These are phyloP conservation scores for Bretziella fagacearum DNA, from an alignment of 2,329 filamentous ascomycete genomes.

Conservation along the genomic window DNA sequence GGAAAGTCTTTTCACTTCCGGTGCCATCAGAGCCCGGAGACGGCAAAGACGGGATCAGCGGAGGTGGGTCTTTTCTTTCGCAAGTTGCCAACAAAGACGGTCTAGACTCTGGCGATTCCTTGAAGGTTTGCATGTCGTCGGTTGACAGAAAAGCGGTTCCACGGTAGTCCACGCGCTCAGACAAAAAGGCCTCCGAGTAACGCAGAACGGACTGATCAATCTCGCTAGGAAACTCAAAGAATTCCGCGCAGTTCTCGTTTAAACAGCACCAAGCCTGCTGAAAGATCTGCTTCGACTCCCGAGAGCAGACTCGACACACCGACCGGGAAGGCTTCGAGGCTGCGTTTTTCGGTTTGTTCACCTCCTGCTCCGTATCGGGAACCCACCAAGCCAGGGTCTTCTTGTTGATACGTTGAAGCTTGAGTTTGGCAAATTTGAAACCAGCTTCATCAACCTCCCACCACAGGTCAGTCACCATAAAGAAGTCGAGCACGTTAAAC, in stretches of 20 bases:
- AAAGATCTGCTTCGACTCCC: conserved; percentile 24
- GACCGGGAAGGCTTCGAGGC: not conserved
- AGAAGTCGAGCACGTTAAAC: conserved; percentile 52
- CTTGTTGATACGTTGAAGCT: conserved; percentile 47
- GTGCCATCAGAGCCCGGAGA: conserved; percentile 23
- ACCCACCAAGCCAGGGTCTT: conserved; percentile 36
- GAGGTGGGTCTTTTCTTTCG: conserved; percentile 5
- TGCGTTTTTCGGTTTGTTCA: too few relatives aligned
- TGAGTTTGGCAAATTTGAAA: conserved; percentile 32
- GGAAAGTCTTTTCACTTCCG: conserved; percentile 35
- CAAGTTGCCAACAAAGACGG: not conserved
- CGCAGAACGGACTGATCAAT: conserved; percentile 21
- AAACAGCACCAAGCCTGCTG: conserved; percentile 20
- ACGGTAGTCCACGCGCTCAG: conserved; percentile 30
- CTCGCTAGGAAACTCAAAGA: conserved; percentile 24
- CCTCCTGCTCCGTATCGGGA: too few relatives aligned
- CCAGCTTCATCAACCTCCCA: conserved; percentile 33
- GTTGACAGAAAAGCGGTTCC: conserved; percentile 16
- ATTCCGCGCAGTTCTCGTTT: conserved; percentile 16
- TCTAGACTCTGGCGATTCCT: not conserved
- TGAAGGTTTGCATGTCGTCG: not conserved
- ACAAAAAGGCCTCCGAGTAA: conserved; percentile 42
- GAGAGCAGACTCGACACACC: conserved; percentile 27
- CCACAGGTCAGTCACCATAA: conserved; percentile 54
- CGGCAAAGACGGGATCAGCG: conserved; percentile 23